phyloP scores from a whole-genome alignment of 2,329 filamentous ascomycete genomes.

The Rhexocercosporidium sp. region DNA sequence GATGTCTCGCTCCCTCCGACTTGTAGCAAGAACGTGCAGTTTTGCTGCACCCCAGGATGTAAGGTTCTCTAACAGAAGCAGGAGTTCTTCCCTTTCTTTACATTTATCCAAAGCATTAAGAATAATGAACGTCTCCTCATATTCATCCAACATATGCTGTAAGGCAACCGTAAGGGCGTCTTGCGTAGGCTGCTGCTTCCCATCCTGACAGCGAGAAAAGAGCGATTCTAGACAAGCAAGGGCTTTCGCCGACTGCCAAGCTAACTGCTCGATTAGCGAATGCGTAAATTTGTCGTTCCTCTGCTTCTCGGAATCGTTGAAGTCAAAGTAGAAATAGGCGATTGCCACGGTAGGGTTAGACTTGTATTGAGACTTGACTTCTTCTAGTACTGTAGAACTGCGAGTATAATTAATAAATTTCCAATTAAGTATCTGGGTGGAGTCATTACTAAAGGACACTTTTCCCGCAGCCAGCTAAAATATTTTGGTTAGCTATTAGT shows the following conservation, averaged over 20 bases:
- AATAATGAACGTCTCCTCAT: slow-evolving; percentile 4
- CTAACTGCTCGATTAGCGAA: slow-evolving; percentile 16
- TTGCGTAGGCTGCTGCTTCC: neutral
- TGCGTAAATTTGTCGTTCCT: slow-evolving; percentile 10
- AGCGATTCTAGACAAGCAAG: slow-evolving; percentile 5
- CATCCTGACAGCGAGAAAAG: neutral
- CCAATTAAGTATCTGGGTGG: neutral
- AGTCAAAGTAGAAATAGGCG: slow-evolving; percentile 48
- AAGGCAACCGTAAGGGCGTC: neutral
- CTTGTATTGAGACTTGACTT: slow-evolving; percentile 16
- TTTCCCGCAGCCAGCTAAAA: slow-evolving; percentile 47
- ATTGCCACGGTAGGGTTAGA: slow-evolving; percentile 28
- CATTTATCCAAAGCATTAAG: neutral
- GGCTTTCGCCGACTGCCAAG: slow-evolving; percentile 14
- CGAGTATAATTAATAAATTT: slow-evolving; percentile 12
- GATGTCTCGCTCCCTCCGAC: slow-evolving; percentile 15
- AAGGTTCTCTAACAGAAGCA: neutral
- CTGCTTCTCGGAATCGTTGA: slow-evolving; percentile 43
- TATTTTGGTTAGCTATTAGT: slow-evolving; percentile 15
- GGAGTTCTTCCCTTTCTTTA: neutral
- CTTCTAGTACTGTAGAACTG: slow-evolving; percentile 35
- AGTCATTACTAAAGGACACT: slow-evolving; percentile 30
- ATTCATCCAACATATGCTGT: slow-evolving; percentile 3
- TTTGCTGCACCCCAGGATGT: slow-evolving; percentile 32
- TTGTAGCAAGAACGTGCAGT: slow-evolving; percentile 16